These are phyloP conservation scores for Penicillium verrucosum DNA, from an alignment of 2,329 filamentous ascomycete species.

Conservation along the genomic window DNA sequence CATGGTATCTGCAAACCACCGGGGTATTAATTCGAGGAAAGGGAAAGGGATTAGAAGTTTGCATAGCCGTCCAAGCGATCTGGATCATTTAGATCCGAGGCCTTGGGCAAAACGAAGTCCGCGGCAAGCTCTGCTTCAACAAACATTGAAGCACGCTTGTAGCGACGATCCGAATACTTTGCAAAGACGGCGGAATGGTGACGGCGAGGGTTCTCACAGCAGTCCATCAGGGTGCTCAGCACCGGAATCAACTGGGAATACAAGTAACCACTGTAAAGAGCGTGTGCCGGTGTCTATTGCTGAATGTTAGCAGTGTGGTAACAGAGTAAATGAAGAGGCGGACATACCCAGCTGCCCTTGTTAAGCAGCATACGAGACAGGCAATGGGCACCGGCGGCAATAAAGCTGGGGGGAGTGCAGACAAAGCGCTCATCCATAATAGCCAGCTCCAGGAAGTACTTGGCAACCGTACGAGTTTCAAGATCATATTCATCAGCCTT, in stretches of 20 bases:
- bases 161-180: conserved; percentile 85
- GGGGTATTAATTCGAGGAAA: background rate
- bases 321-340: conserved; percentile 1
- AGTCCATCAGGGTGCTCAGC: conserved; percentile 76
- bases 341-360: conserved; percentile 88
- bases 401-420: conserved; percentile 81
- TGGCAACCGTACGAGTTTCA: conserved; percentile 90
- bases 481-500: conserved; percentile 98
- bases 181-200: conserved; percentile 87
- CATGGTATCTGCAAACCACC: background rate
- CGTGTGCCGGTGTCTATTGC: conserved; percentile 71
- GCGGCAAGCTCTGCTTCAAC: conserved; percentile 71
- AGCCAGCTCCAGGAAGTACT: conserved; percentile 95
- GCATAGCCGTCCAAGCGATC: conserved; percentile 16
- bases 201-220: conserved; percentile 73
- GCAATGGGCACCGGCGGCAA: conserved; percentile 89
- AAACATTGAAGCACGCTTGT: conserved; percentile 77
- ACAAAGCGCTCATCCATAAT: conserved; percentile 99
- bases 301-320: conserved; percentile 17
- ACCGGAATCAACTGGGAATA: conserved; percentile 76
- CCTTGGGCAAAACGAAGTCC: conserved; percentile 53
- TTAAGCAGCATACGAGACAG: conserved; percentile 81
- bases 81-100: conserved; percentile 12
- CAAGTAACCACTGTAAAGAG: conserved; percentile 92
- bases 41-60: conserved; percentile 15